Conservation (phyloP, 2,329 filamentous ascomycete genomes). For the Neopestalotiopsis sp. region DNA sequence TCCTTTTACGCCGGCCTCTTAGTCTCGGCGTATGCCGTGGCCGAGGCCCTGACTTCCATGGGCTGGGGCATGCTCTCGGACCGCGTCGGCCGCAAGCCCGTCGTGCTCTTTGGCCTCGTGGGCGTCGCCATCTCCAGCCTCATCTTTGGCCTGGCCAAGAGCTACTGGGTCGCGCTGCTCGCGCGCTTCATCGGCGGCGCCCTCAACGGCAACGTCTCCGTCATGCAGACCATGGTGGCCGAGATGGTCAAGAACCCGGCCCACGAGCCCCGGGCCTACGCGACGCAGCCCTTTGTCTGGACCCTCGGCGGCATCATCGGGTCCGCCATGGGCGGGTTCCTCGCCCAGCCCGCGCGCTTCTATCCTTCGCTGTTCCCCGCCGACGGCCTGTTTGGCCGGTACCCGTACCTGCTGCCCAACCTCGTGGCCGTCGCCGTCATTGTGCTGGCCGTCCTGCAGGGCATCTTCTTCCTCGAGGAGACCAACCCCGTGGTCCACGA, state of each 20-base stretch:
- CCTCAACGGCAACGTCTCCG: slow-evolving; percentile 45
- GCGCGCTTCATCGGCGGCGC: slow-evolving; percentile 45
- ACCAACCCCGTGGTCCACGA: slow-evolving; percentile 36
- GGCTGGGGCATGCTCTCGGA: slow-evolving; percentile 48
- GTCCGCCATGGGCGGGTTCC: slow-evolving; percentile 42
- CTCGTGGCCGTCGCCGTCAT: slow-evolving; percentile 66
- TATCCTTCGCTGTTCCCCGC: slow-evolving; percentile 41
- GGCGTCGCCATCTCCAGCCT: slow-evolving; percentile 45
- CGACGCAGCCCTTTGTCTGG: slow-evolving; percentile 43
- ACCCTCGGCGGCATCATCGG: slow-evolving; percentile 42
- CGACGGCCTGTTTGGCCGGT: slow-evolving; percentile 57
- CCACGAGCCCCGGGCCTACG: slow-evolving; percentile 44
- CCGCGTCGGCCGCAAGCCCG: slow-evolving; percentile 42
- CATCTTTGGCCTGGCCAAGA: slow-evolving; percentile 45
- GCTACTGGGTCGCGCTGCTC: slow-evolving; percentile 47
- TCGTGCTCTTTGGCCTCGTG: slow-evolving; percentile 40
- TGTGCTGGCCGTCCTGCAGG: slow-evolving; percentile 63
- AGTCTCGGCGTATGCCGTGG: slow-evolving; percentile 48
- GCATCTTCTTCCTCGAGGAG: slow-evolving; percentile 63
- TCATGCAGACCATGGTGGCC: slow-evolving; percentile 43
- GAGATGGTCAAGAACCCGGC: slow-evolving; percentile 47
- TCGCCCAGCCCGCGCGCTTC: slow-evolving; percentile 40
- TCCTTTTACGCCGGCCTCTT: slow-evolving; percentile 56
- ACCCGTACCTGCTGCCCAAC: slow-evolving; percentile 75
- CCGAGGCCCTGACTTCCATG: slow-evolving; percentile 47